Base-by-base conservation (phyloP, 1,139 yeast species). In the Blastobotrys illinoisensis region DNA sequence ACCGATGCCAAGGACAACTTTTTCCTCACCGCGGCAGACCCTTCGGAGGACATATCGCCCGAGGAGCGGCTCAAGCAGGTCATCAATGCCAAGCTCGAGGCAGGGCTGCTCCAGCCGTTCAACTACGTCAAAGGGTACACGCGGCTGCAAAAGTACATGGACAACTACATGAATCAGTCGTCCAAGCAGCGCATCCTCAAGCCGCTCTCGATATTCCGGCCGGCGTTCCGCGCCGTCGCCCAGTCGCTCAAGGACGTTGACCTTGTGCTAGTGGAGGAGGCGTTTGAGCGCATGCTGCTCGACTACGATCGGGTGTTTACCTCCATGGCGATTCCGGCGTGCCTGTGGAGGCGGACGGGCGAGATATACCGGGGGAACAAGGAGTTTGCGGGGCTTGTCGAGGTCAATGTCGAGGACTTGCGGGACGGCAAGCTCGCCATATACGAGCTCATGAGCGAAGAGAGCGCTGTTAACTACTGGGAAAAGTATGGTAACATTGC, bases 401-500 rank as follows among this genome's bases (percentile, higher is more conserved):
- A 91, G n/a, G 96, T 89, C 11, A 81, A 84, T 47, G 89, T 95
- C 1, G 97, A 91, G 67, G 97, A 90, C 67, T 74, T 93, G 65
- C 84, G 95, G 61, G 97, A 93, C 68, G 98, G 98, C 18, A 88
- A 86, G 64, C 73, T 90, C 62, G 95, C 98, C 1, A 89, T 93
- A 48, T 91, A 91, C 70, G 98, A 93, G 71, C 74, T 93, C 58
- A 88, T 93, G 97, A 86, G 93, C 56, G 98, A 91, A 68, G 97
- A 91, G 65, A 87, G 96, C 67, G 96, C 97, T 6, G 98, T 93
- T n/a, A 90, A 89, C 64, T 91, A 90, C 67, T 93, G 98, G 98
- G 98, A 93, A 68, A 91, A 91, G 69, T 93, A 91, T 65, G 97
- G 97, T 9, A 91, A 96, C 9, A 88, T 91, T 67, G 98, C 98